Conservation (phyloP, 768 basidiomycete species). For the Nidularia sp. region DNA sequence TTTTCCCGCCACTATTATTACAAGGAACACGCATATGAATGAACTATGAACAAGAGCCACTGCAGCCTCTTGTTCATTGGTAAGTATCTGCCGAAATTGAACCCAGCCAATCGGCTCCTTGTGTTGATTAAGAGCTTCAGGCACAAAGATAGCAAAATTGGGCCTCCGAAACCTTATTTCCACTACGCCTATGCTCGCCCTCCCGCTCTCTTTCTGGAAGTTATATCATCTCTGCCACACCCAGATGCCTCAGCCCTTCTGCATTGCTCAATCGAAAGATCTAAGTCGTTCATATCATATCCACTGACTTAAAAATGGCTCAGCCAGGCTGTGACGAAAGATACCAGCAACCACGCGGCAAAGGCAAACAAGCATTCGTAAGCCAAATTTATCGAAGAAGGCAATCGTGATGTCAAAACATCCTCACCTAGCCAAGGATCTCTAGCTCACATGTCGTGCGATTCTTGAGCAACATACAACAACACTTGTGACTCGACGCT, state of each 20-base stretch:
- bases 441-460: constrained; percentile 4
- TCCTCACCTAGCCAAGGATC: neutral
- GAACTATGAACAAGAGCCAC: too few relatives aligned
- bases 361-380: neutral
- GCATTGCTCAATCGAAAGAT: neutral
- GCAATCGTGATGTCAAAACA: constrained; percentile 2
- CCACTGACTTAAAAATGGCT: neutral
- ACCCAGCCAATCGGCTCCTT: too few relatives aligned
- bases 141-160: neutral
- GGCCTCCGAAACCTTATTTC: constrained; percentile 22
- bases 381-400: constrained; percentile 1
- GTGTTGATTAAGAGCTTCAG: too few relatives aligned
- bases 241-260: neutral
- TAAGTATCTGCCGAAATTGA: too few relatives aligned
- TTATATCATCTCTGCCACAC: neutral
- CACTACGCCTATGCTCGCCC: constrained; percentile 8
- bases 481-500: too few relatives aligned
- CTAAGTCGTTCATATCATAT: neutral
- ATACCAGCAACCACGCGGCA: neutral
- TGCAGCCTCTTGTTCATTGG: too few relatives aligned
- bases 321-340: neutral
- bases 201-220: constrained; percentile 2
- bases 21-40: neutral
- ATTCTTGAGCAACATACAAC: neutral
- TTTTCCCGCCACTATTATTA: neutral